A percentile compares a stretch with the other conserved stretches of the same genome.
phyloP scores from a whole-genome alignment of 371 early-diverging fungal species.

The Mortierella sp. region DNA sequence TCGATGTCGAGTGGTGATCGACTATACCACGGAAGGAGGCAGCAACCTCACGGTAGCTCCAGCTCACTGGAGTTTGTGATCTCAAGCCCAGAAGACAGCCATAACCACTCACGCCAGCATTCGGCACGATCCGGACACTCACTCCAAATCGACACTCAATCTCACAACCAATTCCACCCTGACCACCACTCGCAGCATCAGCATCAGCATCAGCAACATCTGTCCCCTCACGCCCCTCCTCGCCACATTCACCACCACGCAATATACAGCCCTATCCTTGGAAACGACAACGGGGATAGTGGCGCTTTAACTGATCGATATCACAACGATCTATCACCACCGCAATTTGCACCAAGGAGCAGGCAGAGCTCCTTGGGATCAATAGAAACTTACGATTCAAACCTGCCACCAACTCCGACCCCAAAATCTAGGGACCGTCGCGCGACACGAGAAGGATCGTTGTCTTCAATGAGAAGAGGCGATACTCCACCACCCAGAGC shows the following conservation, averaged over 20 bases:
- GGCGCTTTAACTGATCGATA: neutral
- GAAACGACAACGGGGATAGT: constrained; percentile 12
- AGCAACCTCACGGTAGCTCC: constrained; percentile 25
- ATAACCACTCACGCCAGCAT: constrained; percentile 7
- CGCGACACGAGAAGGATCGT: constrained; percentile 20
- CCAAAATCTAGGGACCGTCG: constrained; percentile 39
- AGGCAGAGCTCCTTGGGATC: constrained; percentile 48
- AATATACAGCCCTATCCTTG: constrained; percentile 5
- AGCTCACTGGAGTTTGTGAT: constrained; percentile 17
- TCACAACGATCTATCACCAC: constrained; percentile 1
- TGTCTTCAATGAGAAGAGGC: constrained; percentile 19
- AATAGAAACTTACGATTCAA: constrained; percentile 20
- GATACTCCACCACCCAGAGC: constrained; percentile 32
- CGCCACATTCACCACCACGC: neutral
- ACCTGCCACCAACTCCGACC: constrained; percentile 15
- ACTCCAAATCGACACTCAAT: constrained; percentile 6
- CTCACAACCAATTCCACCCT: neutral
- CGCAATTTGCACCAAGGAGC: constrained; percentile 19
- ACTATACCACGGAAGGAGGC: constrained; percentile 39
- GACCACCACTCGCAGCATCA: constrained; percentile 8
- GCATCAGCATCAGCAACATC: constrained; percentile 25
- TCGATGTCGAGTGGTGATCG: constrained; percentile 34
- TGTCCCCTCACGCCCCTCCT: constrained; percentile 9
- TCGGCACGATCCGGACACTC: constrained; percentile 17
- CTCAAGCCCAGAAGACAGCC: constrained; percentile 5